A percentile compares a stretch with the other conserved stretches of the same genome.
Evolutionary conservation across 1,284 basidiomycete species (phyloP).

Genomic region (Cutaneotrichosporon sp.): DNA sequence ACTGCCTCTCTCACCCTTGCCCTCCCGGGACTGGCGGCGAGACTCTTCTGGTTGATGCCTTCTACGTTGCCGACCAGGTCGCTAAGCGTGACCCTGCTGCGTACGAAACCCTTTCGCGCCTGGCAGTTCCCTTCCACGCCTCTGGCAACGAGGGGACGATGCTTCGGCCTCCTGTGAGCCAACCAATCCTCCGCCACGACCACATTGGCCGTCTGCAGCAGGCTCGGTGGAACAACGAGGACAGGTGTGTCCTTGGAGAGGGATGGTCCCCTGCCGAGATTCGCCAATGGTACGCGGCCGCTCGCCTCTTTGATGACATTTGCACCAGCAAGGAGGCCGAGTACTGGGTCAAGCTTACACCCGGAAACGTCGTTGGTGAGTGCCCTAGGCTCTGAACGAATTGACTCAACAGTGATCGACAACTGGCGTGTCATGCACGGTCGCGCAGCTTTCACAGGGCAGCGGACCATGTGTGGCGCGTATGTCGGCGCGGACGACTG

Average conservation of each 20-base stretch:
- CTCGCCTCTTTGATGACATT: slow-evolving; percentile 72
- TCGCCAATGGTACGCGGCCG: slow-evolving; percentile 80
- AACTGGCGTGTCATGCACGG: slow-evolving; percentile 95
- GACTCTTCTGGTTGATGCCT: slow-evolving; percentile 90
- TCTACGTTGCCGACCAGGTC: slow-evolving; percentile 80
- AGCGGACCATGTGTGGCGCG: slow-evolving; percentile 89
- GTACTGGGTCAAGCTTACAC: slow-evolving; percentile 83
- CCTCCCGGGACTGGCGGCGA: slow-evolving; percentile 73
- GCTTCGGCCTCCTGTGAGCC: slow-evolving; percentile 61
- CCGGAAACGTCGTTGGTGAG: slow-evolving; percentile 81
- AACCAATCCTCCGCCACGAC: slow-evolving; percentile 68
- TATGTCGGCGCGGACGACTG: slow-evolving; percentile 92
- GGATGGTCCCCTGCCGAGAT: slow-evolving; percentile 62
- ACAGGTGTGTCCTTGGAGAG: slow-evolving; percentile 72
- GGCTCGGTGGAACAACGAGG: slow-evolving; percentile 94
- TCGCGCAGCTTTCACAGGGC: slow-evolving; percentile 81
- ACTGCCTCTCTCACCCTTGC: slow-evolving; percentile 77
- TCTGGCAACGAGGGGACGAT: slow-evolving; percentile 71
- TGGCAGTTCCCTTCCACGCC: slow-evolving; percentile 79
- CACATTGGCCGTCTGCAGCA: slow-evolving; percentile 64
- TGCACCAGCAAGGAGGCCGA: slow-evolving; percentile 78
- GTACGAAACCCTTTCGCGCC: slow-evolving; percentile 68
- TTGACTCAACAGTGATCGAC: slow-evolving; percentile 67
- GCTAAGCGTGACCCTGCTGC: slow-evolving; percentile 69
- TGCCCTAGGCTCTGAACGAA: slow-evolving; percentile 22